These are phyloP conservation scores for Aspergillus quadricinctus DNA, from an alignment of 2,329 filamentous ascomycete species.

Conservation along the genomic window DNA sequence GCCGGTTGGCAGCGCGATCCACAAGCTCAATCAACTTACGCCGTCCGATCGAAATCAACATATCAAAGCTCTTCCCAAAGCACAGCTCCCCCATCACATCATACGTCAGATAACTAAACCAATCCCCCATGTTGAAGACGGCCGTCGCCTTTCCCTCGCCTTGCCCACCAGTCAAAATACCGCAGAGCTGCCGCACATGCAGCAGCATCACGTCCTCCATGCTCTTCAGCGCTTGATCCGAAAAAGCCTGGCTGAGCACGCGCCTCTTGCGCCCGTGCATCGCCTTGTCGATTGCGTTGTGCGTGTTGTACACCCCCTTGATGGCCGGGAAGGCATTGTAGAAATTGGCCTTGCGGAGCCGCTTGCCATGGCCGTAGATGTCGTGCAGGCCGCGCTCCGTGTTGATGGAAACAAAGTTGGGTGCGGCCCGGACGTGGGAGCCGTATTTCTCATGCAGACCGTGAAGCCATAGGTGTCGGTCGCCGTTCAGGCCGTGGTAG, in stretches of 20 bases:
- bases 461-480: slow-evolving; percentile 69
- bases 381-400: slow-evolving; percentile 54
- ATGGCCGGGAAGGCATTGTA: slow-evolving; percentile 70
- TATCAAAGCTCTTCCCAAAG: slow-evolving; percentile 50
- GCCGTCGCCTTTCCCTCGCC: slow-evolving; percentile 15
- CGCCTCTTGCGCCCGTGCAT: slow-evolving; percentile 67
- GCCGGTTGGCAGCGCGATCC: slow-evolving; percentile 62
- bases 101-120: slow-evolving; percentile 45
- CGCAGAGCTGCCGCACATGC: slow-evolving; percentile 64
- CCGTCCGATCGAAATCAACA: slow-evolving; percentile 42
- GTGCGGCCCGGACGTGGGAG: slow-evolving; percentile 66
- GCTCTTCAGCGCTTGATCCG: slow-evolving; percentile 60
- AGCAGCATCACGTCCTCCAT: slow-evolving; percentile 64
- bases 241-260: slow-evolving; percentile 69
- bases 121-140: slow-evolving; percentile 32
- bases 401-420: slow-evolving; percentile 75
- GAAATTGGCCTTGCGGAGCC: slow-evolving; percentile 60
- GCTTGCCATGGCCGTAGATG: slow-evolving; percentile 40
- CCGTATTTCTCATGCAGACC: slow-evolving; percentile 68
- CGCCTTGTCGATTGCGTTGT: slow-evolving; percentile 65
- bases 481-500: slow-evolving; percentile 71
- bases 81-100: slow-evolving; percentile 50
- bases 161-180: slow-evolving; percentile 20
- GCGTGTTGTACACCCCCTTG: slow-evolving; percentile 61
- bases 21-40: slow-evolving; percentile 65